These are phyloP conservation scores for Hordeum pubiflorum DNA, from an alignment of 202 grass and related monocot species.

Conservation along the genomic window DNA sequence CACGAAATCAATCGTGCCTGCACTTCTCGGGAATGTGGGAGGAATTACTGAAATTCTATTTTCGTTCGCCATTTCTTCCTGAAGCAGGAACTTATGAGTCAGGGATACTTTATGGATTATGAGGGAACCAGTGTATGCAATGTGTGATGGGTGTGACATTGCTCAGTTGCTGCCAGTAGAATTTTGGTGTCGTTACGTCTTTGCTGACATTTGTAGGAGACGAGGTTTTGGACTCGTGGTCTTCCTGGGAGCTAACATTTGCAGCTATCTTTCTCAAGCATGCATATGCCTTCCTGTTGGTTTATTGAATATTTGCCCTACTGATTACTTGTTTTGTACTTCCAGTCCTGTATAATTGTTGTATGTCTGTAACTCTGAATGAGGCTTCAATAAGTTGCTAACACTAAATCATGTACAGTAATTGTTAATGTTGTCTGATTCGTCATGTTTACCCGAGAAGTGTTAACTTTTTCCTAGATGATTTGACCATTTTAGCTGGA, in stretches of 20 bases:
- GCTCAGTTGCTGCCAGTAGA: not conserved
- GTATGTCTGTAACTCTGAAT: not conserved
- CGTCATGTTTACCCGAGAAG: not conserved
- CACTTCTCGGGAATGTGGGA: not conserved
- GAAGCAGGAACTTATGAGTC: not conserved
- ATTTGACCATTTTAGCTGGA: not conserved
- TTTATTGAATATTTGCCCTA: not conserved
- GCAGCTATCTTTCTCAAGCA: not conserved
- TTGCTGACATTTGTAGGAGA: not conserved
- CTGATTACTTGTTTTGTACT: not conserved
- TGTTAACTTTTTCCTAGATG: not conserved
- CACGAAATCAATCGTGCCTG: not conserved
- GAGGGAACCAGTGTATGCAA: not conserved
- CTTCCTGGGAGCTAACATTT: not conserved
- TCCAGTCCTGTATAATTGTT: not conserved
- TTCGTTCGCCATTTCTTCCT: not conserved
- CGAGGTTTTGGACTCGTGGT: not conserved
- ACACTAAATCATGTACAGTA: not conserved
- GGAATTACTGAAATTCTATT: not conserved
- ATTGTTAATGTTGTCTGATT: not conserved
- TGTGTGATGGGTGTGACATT: not conserved
- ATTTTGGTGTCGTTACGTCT: not conserved
- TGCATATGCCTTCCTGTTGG: not conserved
- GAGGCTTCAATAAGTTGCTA: not conserved
- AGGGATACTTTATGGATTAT: not conserved